Evolutionary conservation across 2,329 filamentous ascomycete genomes (phyloP), one percentile per base, ranked within the genome.

Genomic region (Nothomitra cinnamomea): DNA sequence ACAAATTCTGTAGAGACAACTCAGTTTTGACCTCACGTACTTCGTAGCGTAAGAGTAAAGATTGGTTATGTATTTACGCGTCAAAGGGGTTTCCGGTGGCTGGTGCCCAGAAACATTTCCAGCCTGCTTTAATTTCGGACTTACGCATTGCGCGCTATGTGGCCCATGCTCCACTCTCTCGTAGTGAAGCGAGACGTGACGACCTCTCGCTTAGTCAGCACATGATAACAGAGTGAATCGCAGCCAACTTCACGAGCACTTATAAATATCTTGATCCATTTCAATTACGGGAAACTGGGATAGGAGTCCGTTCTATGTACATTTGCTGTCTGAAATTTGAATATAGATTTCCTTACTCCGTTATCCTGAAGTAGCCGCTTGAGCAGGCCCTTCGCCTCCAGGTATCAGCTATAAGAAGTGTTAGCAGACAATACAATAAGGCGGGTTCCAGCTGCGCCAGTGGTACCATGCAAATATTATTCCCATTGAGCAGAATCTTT

Each of bases 381-480:
- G 61, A 51, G 64, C 70, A 12, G 84, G 84, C 2, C 84, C 84
- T 65, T 87, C 84, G 51, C 84, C 84, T 61, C 84, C 84, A 2
- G 84, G 84, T 63, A 87, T 87, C 67, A 88, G 74, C 83, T 88
- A 58, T 22, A 1, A 8, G 22, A 13, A 45, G 5, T 4, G 19
- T 38, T 2, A 13, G 54, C 64, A 38, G 62, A 56, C 17, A 45
- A 42, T 42, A 4, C 28, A 48, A 13, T 3, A 32, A 50, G 19
- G 12, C 36, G 21, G 22, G 10, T 21, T n/a, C 4, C 52, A 24
- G 13, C 41, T 53, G 17, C 10, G 35, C 24, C 13, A 60, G 75
- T 4, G 5, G 54, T 77, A 95, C 92, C 92, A 98, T 98, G 85
- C 90, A 96, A 59, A 98, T 87, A 64, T 96, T 96, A 72, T 98